Percentiles rank a stretch among this genome's conserved stretches.
Evolutionary conservation across 2,329 filamentous ascomycete genomes (phyloP).

Genomic region (Dactylonectria macrodidyma): DNA sequence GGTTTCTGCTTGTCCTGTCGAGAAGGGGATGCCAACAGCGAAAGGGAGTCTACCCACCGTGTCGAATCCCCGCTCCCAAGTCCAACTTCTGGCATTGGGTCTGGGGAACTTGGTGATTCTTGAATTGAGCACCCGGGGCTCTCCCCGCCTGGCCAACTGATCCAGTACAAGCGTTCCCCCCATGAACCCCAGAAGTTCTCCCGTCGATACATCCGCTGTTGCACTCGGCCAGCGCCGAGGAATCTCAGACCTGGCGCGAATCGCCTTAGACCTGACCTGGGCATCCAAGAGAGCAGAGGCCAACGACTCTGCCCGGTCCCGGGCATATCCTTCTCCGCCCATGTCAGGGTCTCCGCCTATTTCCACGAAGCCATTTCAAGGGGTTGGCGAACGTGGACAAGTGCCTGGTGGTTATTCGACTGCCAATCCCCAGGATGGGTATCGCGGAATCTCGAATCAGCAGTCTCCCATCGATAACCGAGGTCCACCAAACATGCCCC

Average conservation of each 20-base stretch:
- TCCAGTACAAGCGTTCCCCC: constrained; percentile 53
- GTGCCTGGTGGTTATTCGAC: constrained; percentile 59
- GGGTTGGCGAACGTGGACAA: constrained; percentile 69
- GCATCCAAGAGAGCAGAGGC: constrained; percentile 65
- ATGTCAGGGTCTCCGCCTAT: constrained; percentile 79
- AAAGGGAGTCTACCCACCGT: constrained; percentile 19
- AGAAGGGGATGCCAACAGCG: constrained; percentile 24
- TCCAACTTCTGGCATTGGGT: constrained; percentile 10
- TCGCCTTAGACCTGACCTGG: constrained; percentile 62
- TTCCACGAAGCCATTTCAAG: constrained; percentile 71
- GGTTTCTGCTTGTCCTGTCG: constrained; percentile 15
- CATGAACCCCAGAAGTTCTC: constrained; percentile 68
- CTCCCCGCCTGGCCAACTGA: constrained; percentile 38
- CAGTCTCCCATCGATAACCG: constrained; percentile 43
- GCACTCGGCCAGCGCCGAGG: constrained; percentile 73
- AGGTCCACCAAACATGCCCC: constrained; percentile 44
- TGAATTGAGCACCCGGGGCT: constrained; percentile 33
- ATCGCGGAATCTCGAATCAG: constrained; percentile 57
- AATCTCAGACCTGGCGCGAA: constrained; percentile 67
- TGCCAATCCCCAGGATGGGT: constrained; percentile 64
- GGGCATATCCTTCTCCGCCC: constrained; percentile 80
- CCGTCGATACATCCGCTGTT: constrained; percentile 59
- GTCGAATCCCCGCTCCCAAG: constrained; percentile 20
- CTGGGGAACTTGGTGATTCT: constrained; percentile 24
- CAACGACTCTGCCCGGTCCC: constrained; percentile 69